Percentiles rank a stretch among this genome's conserved stretches.
Evolutionary conservation across 257 asterid species (phyloP).

Genomic region (Striga asiatica): DNA sequence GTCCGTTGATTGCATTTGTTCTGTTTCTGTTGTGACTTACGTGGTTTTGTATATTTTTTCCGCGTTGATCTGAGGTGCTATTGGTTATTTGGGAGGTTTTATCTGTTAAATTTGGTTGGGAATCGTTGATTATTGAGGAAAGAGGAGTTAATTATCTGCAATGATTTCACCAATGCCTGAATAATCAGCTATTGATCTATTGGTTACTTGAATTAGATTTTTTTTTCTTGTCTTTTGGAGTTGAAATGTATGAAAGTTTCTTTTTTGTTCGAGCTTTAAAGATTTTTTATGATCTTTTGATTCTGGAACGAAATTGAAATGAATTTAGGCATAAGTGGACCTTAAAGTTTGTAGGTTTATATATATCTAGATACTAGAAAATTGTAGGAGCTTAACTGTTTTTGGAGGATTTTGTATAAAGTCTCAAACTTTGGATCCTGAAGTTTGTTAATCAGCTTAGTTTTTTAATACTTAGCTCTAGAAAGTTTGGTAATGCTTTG

Average conservation of each 20-base stretch:
- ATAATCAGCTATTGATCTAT: conserved; percentile 1
- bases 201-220: conserved; percentile 6
- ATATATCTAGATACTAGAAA: too few species aligned
- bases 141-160: not conserved
- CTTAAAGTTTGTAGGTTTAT: too few species aligned
- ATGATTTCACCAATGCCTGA: conserved; percentile 1
- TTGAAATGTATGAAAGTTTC: not conserved
- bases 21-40: conserved; percentile 3
- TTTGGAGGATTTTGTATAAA: conserved; percentile 11
- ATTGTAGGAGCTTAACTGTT: too few species aligned
- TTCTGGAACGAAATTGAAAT: too few species aligned
- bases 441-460: not conserved
- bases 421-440: not conserved
- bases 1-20: not conserved
- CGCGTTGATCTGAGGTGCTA: conserved; percentile 24
- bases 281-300: conserved; percentile 11
- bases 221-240: not conserved
- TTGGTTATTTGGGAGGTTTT: conserved; percentile 6
- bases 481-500: not conserved
- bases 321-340: too few species aligned
- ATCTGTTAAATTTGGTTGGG: conserved; percentile 6
- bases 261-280: not conserved
- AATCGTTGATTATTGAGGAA: not conserved
- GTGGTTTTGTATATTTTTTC: conserved; percentile 14
- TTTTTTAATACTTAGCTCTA: not conserved